phyloP scores from a whole-genome alignment of 2,329 filamentous ascomycete genomes.

The Alternaria ethzedia region DNA sequence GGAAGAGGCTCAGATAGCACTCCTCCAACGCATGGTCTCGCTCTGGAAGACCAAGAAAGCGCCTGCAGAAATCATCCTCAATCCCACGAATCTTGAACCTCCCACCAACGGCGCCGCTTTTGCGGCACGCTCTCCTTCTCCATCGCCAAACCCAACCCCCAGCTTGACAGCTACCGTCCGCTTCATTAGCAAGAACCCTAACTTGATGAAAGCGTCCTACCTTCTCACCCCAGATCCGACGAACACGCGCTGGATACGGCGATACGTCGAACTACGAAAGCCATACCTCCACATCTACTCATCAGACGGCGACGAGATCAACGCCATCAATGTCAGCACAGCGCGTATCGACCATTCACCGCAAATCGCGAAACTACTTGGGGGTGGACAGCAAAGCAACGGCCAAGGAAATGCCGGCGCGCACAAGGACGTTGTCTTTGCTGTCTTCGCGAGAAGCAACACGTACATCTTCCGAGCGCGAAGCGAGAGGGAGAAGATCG shows the following conservation, averaged over 20 bases:
- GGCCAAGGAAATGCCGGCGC: conserved; percentile 7
- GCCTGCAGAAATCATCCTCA: conserved; percentile 55
- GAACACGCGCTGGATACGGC: conserved; percentile 84
- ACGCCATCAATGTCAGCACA: conserved; percentile 85
- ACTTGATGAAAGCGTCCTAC: conserved; percentile 82
- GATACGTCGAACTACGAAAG: conserved; percentile 88
- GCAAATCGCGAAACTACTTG: conserved; percentile 78
- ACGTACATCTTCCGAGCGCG: conserved; percentile 93
- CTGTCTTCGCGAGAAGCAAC: conserved; percentile 91
- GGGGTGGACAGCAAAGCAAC: conserved; percentile 41
- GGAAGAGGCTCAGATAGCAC: conserved; percentile 46
- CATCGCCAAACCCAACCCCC: conserved; percentile 54
- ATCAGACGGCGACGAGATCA: conserved; percentile 87
- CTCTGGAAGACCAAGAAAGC: conserved; percentile 65
- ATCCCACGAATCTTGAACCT: conserved; percentile 65
- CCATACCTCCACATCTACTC: conserved; percentile 93
- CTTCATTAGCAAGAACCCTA: conserved; percentile 75
- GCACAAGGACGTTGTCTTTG: conserved; percentile 75
- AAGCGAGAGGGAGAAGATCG: conserved; percentile 89
- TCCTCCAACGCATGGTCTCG: conserved; percentile 63
- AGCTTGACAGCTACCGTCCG: conserved; percentile 78
- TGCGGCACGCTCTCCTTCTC: conserved; percentile 48
- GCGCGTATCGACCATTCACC: conserved; percentile 92
- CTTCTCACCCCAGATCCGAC: conserved; percentile 83
- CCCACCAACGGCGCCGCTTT: conserved; percentile 66